These are phyloP conservation scores for Sporothrix sp. DNA, from an alignment of 2,329 filamentous ascomycete species.

Conservation along the genomic window DNA sequence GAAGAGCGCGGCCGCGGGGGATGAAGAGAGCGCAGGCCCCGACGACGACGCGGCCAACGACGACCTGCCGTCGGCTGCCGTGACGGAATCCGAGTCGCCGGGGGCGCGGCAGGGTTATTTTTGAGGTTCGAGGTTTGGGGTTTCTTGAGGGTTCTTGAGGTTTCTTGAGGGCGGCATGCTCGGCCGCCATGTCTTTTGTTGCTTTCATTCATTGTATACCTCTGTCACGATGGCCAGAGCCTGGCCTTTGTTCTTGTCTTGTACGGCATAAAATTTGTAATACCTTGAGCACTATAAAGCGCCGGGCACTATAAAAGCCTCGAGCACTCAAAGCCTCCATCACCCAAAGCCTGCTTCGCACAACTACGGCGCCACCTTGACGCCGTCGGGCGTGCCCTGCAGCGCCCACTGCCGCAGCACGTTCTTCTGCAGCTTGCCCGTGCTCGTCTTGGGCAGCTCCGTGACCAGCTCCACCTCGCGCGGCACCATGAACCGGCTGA, in stretches of 20 bases:
- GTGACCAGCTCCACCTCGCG: conserved; percentile 65
- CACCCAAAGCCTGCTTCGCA: background rate
- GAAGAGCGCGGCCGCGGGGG: background rate
- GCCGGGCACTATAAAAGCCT: no score
- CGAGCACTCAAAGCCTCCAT: background rate
- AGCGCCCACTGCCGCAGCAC: conserved; percentile 73
- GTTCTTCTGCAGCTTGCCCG: conserved; percentile 95
- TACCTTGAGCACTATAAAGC: no score
- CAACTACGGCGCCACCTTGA: background rate
- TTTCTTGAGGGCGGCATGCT: no score
- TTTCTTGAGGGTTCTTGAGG: no score
- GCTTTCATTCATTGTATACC: no score
- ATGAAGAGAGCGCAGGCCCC: background rate
- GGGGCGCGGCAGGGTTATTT: no score
- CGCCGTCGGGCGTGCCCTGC: conserved; percentile 14
- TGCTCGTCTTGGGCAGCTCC: conserved; percentile 93
- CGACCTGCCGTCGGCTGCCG: background rate
- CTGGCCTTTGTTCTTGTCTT: no score
- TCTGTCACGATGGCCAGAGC: no score
- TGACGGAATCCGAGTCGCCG: background rate
- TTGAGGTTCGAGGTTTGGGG: no score
- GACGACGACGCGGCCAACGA: conserved; percentile 5
- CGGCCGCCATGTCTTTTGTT: no score
- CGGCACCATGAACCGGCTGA: conserved; percentile 84
- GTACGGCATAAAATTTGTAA: no score